Percentiles rank a stretch among this genome's conserved stretches.
These are phyloP conservation scores for Coffea canephora DNA, from an alignment of 257 asterid genomes.

Conservation along the genomic window DNA sequence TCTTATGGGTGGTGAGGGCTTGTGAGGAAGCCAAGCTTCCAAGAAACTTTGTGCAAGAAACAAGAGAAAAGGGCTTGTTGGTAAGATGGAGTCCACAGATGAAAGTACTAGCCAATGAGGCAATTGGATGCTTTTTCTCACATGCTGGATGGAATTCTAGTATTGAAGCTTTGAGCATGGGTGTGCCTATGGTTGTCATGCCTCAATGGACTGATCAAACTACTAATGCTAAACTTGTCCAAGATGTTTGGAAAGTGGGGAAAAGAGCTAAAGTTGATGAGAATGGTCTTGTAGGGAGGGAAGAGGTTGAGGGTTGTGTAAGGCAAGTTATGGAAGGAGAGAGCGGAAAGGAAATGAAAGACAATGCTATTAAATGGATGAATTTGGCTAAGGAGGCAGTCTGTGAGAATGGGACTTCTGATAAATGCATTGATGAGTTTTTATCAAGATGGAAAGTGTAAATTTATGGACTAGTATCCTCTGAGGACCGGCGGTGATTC, in stretches of 20 bases:
- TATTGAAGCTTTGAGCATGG: conserved; percentile 58
- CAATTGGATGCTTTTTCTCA: conserved; percentile 66
- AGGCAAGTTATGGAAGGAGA: conserved; percentile 56
- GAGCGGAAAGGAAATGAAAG: conserved; percentile 53
- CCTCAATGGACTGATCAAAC: conserved; percentile 89
- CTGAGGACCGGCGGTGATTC: too few species aligned
- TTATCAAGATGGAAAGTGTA: conserved; percentile 20
- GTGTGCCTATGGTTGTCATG: conserved; percentile 77
- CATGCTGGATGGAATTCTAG: conserved; percentile 92
- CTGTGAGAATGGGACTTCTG: conserved; percentile 61
- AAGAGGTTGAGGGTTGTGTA: conserved; percentile 55
- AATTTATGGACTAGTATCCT: too few species aligned
- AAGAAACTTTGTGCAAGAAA: conserved; percentile 18
- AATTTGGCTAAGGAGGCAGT: conserved; percentile 59
- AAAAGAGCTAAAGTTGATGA: conserved; percentile 41
- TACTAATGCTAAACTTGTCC: conserved; percentile 59
- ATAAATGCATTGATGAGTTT: conserved; percentile 40
- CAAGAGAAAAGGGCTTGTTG: conserved; percentile 30
- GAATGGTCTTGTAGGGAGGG: conserved; percentile 49
- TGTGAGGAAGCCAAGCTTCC: conserved; percentile 44
- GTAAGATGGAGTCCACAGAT: conserved; percentile 72
- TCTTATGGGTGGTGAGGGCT: conserved; percentile 60
- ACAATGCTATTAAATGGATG: conserved; percentile 52
- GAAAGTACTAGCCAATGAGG: conserved; percentile 41
- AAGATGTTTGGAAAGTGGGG: conserved; percentile 66